Evolutionary conservation across 495 filamentous ascomycete species (phyloP).

Genomic region (Penicillium cosmopolitanum): DNA sequence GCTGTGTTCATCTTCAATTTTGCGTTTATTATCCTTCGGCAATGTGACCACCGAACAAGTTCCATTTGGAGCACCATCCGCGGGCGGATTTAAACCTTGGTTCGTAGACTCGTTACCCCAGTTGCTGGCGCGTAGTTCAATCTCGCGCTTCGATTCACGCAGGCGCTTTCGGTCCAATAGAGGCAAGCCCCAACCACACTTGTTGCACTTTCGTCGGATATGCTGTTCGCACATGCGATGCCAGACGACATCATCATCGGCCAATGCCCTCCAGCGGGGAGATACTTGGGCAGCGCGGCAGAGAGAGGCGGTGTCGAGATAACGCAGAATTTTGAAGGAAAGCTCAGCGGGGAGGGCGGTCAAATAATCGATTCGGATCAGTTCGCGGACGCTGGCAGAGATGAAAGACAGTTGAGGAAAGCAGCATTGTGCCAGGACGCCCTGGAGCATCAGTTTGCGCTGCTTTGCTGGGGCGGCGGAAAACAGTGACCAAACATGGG

Average conservation of each 20-base stretch:
- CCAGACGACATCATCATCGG: slow-evolving; percentile 98
- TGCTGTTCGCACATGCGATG: slow-evolving; percentile 99
- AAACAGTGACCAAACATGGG: slow-evolving; percentile 95
- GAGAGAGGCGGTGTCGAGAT: slow-evolving; percentile 91
- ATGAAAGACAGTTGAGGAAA: slow-evolving; percentile 95
- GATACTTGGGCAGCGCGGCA: slow-evolving; percentile 98
- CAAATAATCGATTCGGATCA: slow-evolving; percentile 95
- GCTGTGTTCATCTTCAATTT: slow-evolving; percentile 35
- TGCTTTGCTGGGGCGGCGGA: slow-evolving; percentile 94
- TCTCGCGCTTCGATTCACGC: slow-evolving; percentile 83
- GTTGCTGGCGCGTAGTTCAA: slow-evolving; percentile 68
- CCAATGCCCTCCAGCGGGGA: slow-evolving; percentile 79
- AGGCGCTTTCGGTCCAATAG: slow-evolving; percentile 85
- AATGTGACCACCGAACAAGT: slow-evolving; percentile 24
- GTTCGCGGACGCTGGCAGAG: slow-evolving; percentile 81
- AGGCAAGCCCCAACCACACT: slow-evolving; percentile 95
- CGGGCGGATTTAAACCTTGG: slow-evolving; percentile 26
- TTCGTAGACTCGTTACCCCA: slow-evolving; percentile 43
- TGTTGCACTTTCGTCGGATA: slow-evolving; percentile 93
- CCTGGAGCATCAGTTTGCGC: slow-evolving; percentile 91
- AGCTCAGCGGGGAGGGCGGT: slow-evolving; percentile 86
- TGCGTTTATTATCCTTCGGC: slow-evolving; percentile 42
- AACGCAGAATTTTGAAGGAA: slow-evolving; percentile 89
- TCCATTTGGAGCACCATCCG: slow-evolving; percentile 21
- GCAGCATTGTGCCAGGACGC: slow-evolving; percentile 93